phyloP scores from a whole-genome alignment of 768 basidiomycete species.

The Grammothele lineata region DNA sequence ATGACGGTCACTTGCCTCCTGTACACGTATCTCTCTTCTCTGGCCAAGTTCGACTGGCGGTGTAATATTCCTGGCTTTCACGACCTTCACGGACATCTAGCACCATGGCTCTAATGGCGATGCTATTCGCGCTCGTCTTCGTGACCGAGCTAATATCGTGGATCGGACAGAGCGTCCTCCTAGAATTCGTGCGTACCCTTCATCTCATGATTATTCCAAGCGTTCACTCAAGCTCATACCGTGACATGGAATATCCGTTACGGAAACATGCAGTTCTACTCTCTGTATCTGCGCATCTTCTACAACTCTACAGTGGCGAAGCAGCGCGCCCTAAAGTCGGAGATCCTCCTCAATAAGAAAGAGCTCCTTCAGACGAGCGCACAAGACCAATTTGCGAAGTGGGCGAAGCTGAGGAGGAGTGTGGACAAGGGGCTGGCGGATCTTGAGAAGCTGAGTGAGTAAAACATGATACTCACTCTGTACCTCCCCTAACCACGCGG shows the following conservation, averaged over 20 bases:
- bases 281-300: constrained; percentile 64
- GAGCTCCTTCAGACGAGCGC: constrained; percentile 88
- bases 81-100: background rate
- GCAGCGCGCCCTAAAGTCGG: constrained; percentile 72
- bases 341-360: constrained; percentile 75
- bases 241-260: too few relatives aligned
- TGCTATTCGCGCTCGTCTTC: constrained; percentile 80
- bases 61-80: background rate
- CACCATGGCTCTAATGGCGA: constrained; percentile 72
- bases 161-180: constrained; percentile 83
- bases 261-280: constrained; percentile 55
- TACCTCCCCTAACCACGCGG: too few relatives aligned
- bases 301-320: constrained; percentile 47
- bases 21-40: constrained; percentile 11
- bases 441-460: constrained; percentile 87
- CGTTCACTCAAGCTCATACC: too few relatives aligned
- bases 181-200: constrained; percentile 62
- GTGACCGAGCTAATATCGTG: constrained; percentile 81
- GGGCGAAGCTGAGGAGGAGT: constrained; percentile 88
- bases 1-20: too few relatives aligned
- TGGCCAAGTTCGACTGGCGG: background rate
- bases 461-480: background rate
- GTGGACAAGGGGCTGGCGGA: constrained; percentile 91
- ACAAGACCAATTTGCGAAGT: constrained; percentile 97
- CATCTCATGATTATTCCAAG: constrained; percentile 4